phyloP scores from a whole-genome alignment of 23 red algal species.

The Agarophyton chilense region DNA sequence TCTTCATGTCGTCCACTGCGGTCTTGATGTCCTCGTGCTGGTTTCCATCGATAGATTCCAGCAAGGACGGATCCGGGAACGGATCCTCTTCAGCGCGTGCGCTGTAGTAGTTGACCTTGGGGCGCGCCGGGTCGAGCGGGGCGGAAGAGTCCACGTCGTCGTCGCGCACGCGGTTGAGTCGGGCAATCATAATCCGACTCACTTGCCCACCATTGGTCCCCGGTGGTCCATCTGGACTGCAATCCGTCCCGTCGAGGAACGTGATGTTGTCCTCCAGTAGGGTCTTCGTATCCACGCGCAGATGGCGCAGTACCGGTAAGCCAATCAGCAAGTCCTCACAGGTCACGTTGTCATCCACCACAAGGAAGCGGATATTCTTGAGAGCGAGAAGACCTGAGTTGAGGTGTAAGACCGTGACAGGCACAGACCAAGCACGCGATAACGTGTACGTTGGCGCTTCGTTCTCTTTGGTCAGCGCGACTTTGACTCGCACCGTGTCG shows the following conservation, averaged over 20 bases:
- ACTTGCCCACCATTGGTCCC: background rate
- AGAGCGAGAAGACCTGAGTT: background rate
- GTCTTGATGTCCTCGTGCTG: slow-evolving; percentile 5
- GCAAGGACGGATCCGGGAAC: slow-evolving; percentile 36
- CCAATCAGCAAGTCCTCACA: slow-evolving; percentile 12
- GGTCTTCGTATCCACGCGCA: background rate
- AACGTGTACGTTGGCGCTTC: background rate
- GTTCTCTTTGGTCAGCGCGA: background rate
- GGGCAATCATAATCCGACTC: background rate
- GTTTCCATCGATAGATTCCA: slow-evolving; percentile 1
- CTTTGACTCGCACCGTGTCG: background rate
- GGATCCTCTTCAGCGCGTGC: slow-evolving; percentile 31
- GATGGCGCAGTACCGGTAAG: background rate
- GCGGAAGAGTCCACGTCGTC: background rate
- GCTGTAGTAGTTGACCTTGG: slow-evolving; percentile 28
- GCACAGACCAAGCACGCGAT: background rate
- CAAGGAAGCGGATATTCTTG: background rate
- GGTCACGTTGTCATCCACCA: background rate
- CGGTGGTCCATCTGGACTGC: background rate
- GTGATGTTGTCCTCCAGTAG: background rate
- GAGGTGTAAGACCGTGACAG: background rate
- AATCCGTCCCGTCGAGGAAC: background rate
- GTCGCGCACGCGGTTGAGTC: background rate
- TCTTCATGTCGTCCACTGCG: background rate
- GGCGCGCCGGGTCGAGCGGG: background rate